Percentiles rank a stretch among this genome's conserved stretches.
Evolutionary conservation across 75 land plant genomes (phyloP).

Genomic region (Chamaecyparis obtusa): DNA sequence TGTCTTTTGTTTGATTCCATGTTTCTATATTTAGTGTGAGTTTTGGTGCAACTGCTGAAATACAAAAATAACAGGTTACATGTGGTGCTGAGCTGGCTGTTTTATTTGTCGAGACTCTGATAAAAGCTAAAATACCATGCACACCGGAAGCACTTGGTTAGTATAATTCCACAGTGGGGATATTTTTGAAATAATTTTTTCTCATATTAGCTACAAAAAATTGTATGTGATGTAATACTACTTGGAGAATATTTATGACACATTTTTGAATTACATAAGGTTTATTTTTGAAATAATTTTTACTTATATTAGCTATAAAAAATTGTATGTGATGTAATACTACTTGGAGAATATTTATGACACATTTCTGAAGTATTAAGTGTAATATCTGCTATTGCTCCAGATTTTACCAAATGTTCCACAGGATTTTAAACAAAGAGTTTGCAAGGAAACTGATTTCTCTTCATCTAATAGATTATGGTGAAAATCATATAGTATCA

Average conservation of each 20-base stretch:
- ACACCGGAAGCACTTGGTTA: constrained; percentile 60
- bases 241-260: neutral
- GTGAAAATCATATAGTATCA: no score
- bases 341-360: no score
- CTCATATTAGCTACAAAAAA: neutral
- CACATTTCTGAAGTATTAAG: no score
- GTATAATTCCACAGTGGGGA: neutral
- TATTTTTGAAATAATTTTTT: neutral
- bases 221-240: neutral
- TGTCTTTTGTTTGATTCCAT: neutral
- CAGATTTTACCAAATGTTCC: no score
- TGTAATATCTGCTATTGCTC: no score
- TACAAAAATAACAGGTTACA: constrained; percentile 59
- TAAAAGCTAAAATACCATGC: constrained; percentile 62
- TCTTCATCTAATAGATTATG: no score
- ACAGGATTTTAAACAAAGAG: no score
- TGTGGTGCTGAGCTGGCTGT: constrained; percentile 95
- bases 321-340: no score
- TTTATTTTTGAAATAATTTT: no score
- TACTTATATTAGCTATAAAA: no score
- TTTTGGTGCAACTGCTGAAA: neutral
- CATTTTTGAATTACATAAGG: neutral
- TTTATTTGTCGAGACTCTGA: constrained; percentile 72
- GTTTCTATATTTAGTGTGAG: neutral
- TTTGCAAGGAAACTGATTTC: no score